Percentiles rank a stretch among this genome's conserved stretches.
Evolutionary conservation across 441 rosid genomes (phyloP).

Genomic region (Syzygium syzygioides): DNA sequence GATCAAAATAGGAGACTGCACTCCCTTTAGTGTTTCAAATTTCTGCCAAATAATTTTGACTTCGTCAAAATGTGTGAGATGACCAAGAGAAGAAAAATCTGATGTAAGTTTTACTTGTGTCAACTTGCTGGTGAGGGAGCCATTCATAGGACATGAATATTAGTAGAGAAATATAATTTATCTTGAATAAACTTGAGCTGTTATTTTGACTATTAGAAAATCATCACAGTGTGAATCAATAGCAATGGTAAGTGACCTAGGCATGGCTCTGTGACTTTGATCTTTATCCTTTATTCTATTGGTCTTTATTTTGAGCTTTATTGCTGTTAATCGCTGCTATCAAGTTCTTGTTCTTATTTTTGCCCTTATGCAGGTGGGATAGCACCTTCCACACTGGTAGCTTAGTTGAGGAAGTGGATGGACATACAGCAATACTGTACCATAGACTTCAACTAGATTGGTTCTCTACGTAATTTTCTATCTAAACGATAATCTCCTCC

Average conservation of each 20-base stretch:
- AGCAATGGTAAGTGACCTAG: not conserved
- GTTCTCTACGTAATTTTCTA: conserved; percentile 73
- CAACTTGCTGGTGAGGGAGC: not conserved
- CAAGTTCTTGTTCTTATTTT: not conserved
- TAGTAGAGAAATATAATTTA: not conserved
- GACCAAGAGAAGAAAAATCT: not conserved
- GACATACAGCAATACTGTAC: conserved; percentile 96
- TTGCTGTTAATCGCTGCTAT: not conserved
- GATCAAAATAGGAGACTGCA: not conserved
- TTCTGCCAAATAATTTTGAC: not conserved
- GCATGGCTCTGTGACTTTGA: not conserved
- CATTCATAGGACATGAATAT: not conserved
- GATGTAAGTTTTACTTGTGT: not conserved
- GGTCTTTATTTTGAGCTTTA: not conserved
- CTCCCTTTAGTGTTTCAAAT: not conserved
- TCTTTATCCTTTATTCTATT: not conserved
- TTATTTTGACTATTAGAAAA: not conserved
- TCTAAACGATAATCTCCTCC: not conserved
- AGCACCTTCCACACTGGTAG: conserved; percentile 93
- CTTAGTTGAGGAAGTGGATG: conserved; percentile 99
- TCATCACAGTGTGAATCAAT: not conserved
- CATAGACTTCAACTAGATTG: conserved; percentile 97
- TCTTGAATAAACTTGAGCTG: not conserved
- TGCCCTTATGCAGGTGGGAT: conserved; percentile 83
- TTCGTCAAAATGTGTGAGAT: not conserved